These are phyloP conservation scores for Xylaria castorea DNA, from an alignment of 495 filamentous ascomycete genomes.

Conservation along the genomic window DNA sequence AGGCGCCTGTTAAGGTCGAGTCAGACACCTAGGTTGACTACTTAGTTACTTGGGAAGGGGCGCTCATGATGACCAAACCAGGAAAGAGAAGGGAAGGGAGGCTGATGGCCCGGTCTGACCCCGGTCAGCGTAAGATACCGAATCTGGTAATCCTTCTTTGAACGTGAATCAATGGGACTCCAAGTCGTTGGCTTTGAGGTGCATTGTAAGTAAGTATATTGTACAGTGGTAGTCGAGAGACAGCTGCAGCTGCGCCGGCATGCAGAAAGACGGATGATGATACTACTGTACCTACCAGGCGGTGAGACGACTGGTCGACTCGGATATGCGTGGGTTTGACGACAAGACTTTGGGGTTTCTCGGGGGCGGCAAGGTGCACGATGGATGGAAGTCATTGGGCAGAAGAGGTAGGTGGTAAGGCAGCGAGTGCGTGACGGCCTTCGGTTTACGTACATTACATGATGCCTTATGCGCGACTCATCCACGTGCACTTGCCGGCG, in stretches of 20 bases:
- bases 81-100: slow-evolving; percentile 12
- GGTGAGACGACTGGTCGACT: slow-evolving; percentile 5
- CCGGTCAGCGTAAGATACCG: slow-evolving; percentile 14
- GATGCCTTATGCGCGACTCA: slow-evolving; percentile 9
- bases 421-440: background rate
- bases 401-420: slow-evolving; percentile 13
- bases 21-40: slow-evolving; percentile 6
- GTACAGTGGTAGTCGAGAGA: background rate
- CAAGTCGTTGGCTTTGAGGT: background rate
- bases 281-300: background rate
- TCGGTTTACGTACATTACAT: slow-evolving; percentile 11
- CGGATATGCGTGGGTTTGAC: background rate
- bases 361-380: slow-evolving; percentile 12
- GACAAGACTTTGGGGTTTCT: background rate
- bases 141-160: slow-evolving; percentile 7
- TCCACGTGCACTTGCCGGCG: slow-evolving; percentile 20
- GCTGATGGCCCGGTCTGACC: slow-evolving; percentile 14
- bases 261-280: background rate
- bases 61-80: slow-evolving; percentile 12
- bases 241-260: background rate
- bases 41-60: background rate
- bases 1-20: slow-evolving; percentile 2
- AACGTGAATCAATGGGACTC: background rate
- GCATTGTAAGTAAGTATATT: background rate
- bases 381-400: background rate